These are phyloP conservation scores for Mortierella hygrophila DNA, from an alignment of 192 early-diverging fungal genomes.

Conservation along the genomic window DNA sequence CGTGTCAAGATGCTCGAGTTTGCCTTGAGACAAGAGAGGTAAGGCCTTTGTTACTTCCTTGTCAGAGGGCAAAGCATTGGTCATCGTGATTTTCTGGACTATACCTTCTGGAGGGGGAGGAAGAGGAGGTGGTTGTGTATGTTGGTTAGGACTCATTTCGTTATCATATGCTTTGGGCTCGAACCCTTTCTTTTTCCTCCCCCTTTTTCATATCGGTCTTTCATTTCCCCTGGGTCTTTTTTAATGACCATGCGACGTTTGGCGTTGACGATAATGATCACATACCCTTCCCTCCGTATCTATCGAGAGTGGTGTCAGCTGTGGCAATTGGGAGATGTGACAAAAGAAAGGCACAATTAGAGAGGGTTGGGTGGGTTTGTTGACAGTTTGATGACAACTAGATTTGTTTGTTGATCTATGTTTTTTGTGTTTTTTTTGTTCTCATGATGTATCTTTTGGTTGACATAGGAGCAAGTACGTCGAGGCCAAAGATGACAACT, in stretches of 20 bases:
- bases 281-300: not conserved
- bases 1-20: conserved; percentile 91
- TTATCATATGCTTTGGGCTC: conserved; percentile 26
- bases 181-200: not conserved
- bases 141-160: not conserved
- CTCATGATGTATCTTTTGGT: conserved; percentile 20
- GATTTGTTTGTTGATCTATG: not conserved
- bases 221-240: not conserved
- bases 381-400: not conserved
- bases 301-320: conserved; percentile 15
- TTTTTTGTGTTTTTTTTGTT: conserved; percentile 27
- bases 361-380: not conserved
- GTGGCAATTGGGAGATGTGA: conserved; percentile 5
- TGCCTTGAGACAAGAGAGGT: conserved; percentile 83
- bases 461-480: conserved; percentile 59
- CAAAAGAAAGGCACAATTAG: not conserved
- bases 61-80: not conserved
- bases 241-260: conserved; percentile 1
- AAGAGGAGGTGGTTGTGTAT: not conserved
- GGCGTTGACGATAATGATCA: conserved; percentile 5
- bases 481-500: conserved; percentile 28
- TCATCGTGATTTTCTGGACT: not conserved
- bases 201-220: conserved; percentile 9
- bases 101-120: not conserved
- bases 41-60: conserved; percentile 3